Evolutionary conservation across 345 rosid genomes (phyloP).

Genomic region (Salix caprea): DNA sequence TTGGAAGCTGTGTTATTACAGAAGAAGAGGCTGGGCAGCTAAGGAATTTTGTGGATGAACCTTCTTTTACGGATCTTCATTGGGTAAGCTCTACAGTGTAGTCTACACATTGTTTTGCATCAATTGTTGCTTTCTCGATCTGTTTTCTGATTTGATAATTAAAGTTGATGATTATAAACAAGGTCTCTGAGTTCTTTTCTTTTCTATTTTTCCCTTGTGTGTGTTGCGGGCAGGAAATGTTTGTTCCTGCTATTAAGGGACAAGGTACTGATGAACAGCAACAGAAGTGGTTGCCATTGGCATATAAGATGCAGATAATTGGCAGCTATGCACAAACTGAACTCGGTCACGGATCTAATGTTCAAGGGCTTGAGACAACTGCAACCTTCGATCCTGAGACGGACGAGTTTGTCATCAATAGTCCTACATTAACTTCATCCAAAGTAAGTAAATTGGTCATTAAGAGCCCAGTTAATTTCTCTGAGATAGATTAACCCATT

Average conservation of each 20-base stretch:
- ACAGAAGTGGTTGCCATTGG: slow-evolving; percentile 85
- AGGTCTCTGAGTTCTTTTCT: not conserved
- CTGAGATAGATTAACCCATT: not conserved
- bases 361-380: slow-evolving; percentile 98
- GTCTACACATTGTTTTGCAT: not conserved
- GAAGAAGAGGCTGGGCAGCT: slow-evolving; percentile 78
- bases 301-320: slow-evolving; percentile 89
- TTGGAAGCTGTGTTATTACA: slow-evolving; percentile 32
- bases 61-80: slow-evolving; percentile 88
- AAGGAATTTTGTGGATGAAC: slow-evolving; percentile 74
- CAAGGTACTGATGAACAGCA: slow-evolving; percentile 98
- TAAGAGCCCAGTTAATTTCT: not conserved
- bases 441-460: slow-evolving; percentile 48
- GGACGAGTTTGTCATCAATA: slow-evolving; percentile 81
- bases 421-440: slow-evolving; percentile 91
- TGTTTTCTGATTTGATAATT: not conserved
- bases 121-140: not conserved
- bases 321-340: slow-evolving; percentile 99
- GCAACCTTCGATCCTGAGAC: slow-evolving; percentile 92
- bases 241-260: slow-evolving; percentile 89
- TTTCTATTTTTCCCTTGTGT: not conserved
- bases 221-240: slow-evolving; percentile 67
- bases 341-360: slow-evolving; percentile 99
- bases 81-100: slow-evolving; percentile 50
- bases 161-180: not conserved